Evolutionary conservation across 306 rosid species (phyloP), one percentile per base, ranked within the genome.

Genomic region (Arachis hypogaea): DNA sequence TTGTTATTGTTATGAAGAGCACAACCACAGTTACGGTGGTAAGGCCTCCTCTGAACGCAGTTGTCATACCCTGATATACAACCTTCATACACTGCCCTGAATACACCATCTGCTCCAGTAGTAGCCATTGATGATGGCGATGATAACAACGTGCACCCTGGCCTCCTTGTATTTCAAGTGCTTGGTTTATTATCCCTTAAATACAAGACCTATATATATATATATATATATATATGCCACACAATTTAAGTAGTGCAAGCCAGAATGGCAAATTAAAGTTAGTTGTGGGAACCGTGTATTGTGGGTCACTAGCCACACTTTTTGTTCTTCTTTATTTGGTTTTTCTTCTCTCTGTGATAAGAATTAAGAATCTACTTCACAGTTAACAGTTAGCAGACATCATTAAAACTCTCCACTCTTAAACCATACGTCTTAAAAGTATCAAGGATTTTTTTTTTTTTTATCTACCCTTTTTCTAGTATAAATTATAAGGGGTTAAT

Each of bases 41-140:
- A 89, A 9, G 98, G 98, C 67, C 91, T 77, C 36, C 87, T 83
- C 56, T 92, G 89, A 11, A 89, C 40, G 8, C 67, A 58, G 76
- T 72, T 59, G 75, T 86, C 87, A 12, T 82, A 61, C 22, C 80
- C 41, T 54, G 92, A 77, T 45, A 86, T 66, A 68, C 88, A 77
- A 0, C 89, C 93, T 38, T 86, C 96, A 28, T 69, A 78, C 29
- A 88, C 55, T 1, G 83, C 55, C 71, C 83, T 66, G 71, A 85
- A 80, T 0, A 80, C 0, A 22, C 88, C 82, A 6, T 82, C 90
- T 33, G 54, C 73, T 43, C 81, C 85, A 6, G 66, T 71, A 1
- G 18, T 62, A 22, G 82, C 82, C 89, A 87, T 49, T 43, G 68
- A 46, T 52, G 59, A 42, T 63, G 60, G n/a, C 30, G 68, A 45